These are phyloP conservation scores for Solanum pennellii DNA, from an alignment of 257 asterid genomes.

Conservation along the genomic window DNA sequence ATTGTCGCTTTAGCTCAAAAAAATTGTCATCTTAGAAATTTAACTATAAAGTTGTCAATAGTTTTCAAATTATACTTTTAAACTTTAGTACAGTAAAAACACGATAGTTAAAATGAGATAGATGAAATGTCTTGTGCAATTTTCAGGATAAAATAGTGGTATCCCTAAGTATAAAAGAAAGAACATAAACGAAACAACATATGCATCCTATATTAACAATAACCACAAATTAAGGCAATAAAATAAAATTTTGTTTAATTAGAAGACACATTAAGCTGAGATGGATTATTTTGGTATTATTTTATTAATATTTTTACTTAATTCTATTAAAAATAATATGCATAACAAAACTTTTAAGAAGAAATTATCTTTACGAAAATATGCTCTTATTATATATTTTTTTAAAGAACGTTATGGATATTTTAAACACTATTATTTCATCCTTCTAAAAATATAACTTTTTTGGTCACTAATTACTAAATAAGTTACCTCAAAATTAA, in stretches of 20 bases:
- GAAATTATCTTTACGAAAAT: background rate
- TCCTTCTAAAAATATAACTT: too few relatives aligned
- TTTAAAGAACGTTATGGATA: background rate
- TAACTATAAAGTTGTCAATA: background rate
- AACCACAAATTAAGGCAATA: background rate
- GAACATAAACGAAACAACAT: background rate
- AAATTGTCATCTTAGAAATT: background rate
- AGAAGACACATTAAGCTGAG: background rate
- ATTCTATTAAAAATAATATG: fast-evolving
- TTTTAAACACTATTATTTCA: background rate
- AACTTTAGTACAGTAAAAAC: fast-evolving
- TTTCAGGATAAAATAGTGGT: background rate
- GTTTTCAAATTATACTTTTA: background rate
- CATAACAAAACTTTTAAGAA: fast-evolving
- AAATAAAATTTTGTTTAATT: background rate
- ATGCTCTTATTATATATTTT: background rate
- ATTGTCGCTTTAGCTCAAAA: background rate
- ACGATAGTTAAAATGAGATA: background rate
- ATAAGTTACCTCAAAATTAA: too few relatives aligned
- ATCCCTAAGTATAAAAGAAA: background rate
- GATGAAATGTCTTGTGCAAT: background rate
- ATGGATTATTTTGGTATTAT: background rate
- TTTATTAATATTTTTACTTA: background rate
- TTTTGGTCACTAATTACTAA: too few relatives aligned
- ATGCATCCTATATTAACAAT: background rate